These are phyloP conservation scores for Nepenthes mirabilis DNA, from an alignment of 148 eudicot species.

Conservation along the genomic window DNA sequence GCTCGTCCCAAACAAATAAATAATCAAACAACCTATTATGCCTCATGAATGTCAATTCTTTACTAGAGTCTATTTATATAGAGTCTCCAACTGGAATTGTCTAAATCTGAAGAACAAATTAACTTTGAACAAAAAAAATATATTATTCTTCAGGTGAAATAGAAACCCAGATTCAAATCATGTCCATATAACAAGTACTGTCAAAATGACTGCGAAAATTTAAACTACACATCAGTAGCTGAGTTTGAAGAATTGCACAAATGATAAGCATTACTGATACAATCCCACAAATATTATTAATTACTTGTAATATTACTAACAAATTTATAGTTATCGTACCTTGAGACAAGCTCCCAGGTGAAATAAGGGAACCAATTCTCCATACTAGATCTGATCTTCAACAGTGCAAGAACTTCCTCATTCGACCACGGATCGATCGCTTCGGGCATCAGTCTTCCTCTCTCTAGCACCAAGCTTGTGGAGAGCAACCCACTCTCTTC, in stretches of 20 bases:
- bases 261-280: no score
- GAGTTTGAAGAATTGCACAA: not conserved
- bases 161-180: no score
- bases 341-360: slow-evolving; percentile 80
- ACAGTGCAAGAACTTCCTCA: slow-evolving; percentile 55
- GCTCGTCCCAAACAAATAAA: slow-evolving; percentile 25
- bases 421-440: slow-evolving; percentile 34
- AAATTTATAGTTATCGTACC: slow-evolving; percentile 18
- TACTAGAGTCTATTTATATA: slow-evolving; percentile 3
- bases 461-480: no score
- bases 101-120: no score
- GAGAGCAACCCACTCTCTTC: not conserved
- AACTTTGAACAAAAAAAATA: no score
- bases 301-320: not conserved
- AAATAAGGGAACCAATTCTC: slow-evolving; percentile 56
- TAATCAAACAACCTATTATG: slow-evolving; percentile 8
- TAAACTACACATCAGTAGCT: no score
- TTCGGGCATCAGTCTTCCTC: not conserved
- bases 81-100: no score
- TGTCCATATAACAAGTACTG: no score
- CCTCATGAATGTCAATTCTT: not conserved
- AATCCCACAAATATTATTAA: not conserved
- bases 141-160: no score
- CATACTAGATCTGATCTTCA: slow-evolving; percentile 54
- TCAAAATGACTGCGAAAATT: no score